Evolutionary conservation across 1,139 yeast species (phyloP), one percentile per base, ranked within the genome.

Genomic region (Blastobotrys malaysiensis): DNA sequence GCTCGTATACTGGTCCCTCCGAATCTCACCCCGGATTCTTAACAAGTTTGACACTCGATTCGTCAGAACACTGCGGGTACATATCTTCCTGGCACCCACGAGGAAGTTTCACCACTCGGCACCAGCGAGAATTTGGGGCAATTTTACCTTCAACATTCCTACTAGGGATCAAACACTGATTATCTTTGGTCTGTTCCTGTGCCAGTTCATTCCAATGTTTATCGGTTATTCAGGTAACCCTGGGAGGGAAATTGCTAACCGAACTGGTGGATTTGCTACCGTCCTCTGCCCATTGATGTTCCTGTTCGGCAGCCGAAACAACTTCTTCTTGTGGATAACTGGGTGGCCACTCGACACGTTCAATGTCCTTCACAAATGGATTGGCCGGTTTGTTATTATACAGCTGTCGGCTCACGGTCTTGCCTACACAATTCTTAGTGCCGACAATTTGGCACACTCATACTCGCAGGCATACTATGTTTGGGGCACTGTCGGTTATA

Each of bases 261-360:
- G 93, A 67, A 68, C 84, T 1, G 88, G 85, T 31, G 67, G 79
- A 18, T 64, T 81, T 56, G 72, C 78, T 4, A 64, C 77, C 50
- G 75, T 76, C 53, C 72, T 78, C 55, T 68, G 80, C 52, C 88
- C 88, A 6, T 56, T 78, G 11, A 63, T 80, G 47, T 71, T 82
- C 19, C 67, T 83, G 47, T 82, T 84, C 65, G 82, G 84, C 9
- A 86, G 87, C 16, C 74, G 88, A 71, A 86, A 86, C 67, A 86
- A 86, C 65, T 70, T 86, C 52, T 68, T 86, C 63, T 80, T 81
- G 59, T 77, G 79, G 75, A 50, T 82, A 46, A 82, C 89, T 2
- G 87, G 89, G 46, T 83, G 89, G 85, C 74, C 80, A 21, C 78
- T 78, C 61, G 73, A 83, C 1, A 77, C 87, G 48, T 84, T 85